Evolutionary conservation across 2,329 filamentous ascomycete genomes (phyloP).

Genomic region (Trichoderma brevicompactum): DNA sequence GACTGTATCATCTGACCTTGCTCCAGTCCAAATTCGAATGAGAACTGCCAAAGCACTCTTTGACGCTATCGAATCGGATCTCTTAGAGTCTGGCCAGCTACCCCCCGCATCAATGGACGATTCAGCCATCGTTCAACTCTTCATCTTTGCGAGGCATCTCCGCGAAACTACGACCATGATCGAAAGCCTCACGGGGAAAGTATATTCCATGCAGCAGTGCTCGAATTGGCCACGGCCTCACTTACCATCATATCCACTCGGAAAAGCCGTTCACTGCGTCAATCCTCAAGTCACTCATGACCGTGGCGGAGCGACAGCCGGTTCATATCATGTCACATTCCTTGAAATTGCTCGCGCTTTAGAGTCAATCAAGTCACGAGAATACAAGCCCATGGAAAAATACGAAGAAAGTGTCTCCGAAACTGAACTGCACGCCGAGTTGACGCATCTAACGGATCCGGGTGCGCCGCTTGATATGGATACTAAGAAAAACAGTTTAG

Average conservation of each 20-base stretch:
- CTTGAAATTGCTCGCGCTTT: conserved; percentile 50
- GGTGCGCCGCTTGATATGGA: conserved; percentile 43
- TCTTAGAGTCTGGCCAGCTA: conserved; percentile 52
- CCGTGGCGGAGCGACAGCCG: conserved; percentile 60
- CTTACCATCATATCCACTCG: conserved; percentile 58
- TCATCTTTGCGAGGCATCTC: conserved; percentile 60
- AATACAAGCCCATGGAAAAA: conserved; percentile 42
- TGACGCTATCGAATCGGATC: conserved; percentile 51
- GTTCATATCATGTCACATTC: conserved; percentile 53
- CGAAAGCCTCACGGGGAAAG: conserved; percentile 51
- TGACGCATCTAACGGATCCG: conserved; percentile 43
- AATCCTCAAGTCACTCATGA: conserved; percentile 64
- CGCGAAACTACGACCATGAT: conserved; percentile 56
- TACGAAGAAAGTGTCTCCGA: conserved; percentile 22
- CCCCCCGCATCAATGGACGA: conserved; percentile 52
- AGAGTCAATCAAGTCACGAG: conserved; percentile 47
- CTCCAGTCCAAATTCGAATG: conserved; percentile 46
- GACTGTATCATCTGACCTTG: conserved; percentile 49
- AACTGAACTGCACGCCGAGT: background rate
- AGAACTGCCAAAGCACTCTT: conserved; percentile 51
- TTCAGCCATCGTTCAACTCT: conserved; percentile 56
- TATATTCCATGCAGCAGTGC: conserved; percentile 52
- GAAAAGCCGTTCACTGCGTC: conserved; percentile 57
- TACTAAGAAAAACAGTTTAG: conserved; percentile 45
- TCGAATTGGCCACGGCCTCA: conserved; percentile 50